A percentile compares a stretch with the other conserved stretches of the same genome.
Conservation (phyloP, 345 rosid genomes). For the Camelina hispida region DNA sequence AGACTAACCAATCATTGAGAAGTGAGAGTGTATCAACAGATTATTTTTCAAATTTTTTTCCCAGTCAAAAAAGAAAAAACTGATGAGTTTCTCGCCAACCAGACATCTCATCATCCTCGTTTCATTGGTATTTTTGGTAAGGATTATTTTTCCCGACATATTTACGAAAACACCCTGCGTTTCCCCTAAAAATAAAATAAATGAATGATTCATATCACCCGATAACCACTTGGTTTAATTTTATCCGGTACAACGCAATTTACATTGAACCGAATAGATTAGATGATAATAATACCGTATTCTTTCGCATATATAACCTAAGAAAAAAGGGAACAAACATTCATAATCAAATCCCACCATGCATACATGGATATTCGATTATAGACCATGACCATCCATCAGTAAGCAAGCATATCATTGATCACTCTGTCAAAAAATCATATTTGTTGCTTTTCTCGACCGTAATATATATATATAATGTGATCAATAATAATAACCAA, state of each 20-base stretch:
- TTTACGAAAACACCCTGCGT: conserved; percentile 27
- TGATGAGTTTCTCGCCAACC: conserved; percentile 32
- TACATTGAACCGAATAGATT: neutral
- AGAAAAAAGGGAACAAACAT: too few relatives aligned
- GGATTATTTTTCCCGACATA: conserved; percentile 3
- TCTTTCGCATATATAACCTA: too few relatives aligned
- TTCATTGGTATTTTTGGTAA: neutral
- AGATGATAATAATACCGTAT: too few relatives aligned
- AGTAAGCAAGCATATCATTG: too few relatives aligned
- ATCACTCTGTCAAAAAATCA: too few relatives aligned
- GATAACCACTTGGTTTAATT: conserved; percentile 30
- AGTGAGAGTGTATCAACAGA: neutral
- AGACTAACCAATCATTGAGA: conserved; percentile 49
- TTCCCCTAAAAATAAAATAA: too few relatives aligned
- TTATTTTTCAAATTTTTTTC: conserved; percentile 2
- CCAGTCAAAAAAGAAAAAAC: neutral
- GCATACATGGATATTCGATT: too few relatives aligned
- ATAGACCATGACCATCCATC: too few relatives aligned
- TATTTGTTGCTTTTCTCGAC: neutral
- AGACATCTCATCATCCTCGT: conserved; percentile 4
- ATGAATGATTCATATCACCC: conserved; percentile 34
- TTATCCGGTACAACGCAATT: neutral
- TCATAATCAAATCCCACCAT: too few relatives aligned
- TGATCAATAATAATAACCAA: conserved; percentile 22
- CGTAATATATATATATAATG: conserved; percentile 2